Evolutionary conservation across 192 early-diverging fungal species (phyloP).

Genomic region (Phlyctochytrium planicorne): DNA sequence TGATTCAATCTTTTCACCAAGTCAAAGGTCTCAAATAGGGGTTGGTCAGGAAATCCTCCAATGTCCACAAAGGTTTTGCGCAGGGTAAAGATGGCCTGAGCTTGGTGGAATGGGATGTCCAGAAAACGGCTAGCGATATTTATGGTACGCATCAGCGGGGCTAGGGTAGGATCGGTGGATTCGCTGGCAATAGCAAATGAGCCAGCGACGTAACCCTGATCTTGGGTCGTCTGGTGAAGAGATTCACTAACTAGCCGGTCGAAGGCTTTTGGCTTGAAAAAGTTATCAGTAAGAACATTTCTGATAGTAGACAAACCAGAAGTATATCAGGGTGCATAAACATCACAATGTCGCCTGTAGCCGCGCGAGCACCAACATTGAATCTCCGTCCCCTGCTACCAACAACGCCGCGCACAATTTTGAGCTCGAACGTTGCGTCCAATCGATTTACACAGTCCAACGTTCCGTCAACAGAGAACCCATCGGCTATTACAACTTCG

Average conservation of each 20-base stretch:
- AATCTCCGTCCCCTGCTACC: conserved; percentile 1
- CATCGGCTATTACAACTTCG: background rate
- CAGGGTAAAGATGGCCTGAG: background rate
- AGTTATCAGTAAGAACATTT: conserved; percentile 6
- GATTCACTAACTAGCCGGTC: background rate
- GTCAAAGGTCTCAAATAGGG: conserved; percentile 1
- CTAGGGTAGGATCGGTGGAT: background rate
- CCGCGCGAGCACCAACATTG: background rate
- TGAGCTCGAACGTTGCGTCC: background rate
- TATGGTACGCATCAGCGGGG: background rate
- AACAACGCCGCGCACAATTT: background rate
- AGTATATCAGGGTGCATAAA: background rate
- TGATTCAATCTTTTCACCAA: background rate
- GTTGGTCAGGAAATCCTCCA: conserved; percentile 3
- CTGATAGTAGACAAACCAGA: background rate
- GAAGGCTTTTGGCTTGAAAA: background rate
- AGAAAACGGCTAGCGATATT: background rate
- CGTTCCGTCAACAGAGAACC: background rate
- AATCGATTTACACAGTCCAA: background rate
- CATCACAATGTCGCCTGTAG: background rate
- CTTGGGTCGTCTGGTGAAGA: background rate
- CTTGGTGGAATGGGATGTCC: background rate
- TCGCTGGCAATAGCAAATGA: background rate
- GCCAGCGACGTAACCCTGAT: background rate
- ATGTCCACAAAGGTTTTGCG: background rate